Evolutionary conservation across 2,329 filamentous ascomycete species (phyloP).

Genomic region (Leptographium wingfieldii): DNA sequence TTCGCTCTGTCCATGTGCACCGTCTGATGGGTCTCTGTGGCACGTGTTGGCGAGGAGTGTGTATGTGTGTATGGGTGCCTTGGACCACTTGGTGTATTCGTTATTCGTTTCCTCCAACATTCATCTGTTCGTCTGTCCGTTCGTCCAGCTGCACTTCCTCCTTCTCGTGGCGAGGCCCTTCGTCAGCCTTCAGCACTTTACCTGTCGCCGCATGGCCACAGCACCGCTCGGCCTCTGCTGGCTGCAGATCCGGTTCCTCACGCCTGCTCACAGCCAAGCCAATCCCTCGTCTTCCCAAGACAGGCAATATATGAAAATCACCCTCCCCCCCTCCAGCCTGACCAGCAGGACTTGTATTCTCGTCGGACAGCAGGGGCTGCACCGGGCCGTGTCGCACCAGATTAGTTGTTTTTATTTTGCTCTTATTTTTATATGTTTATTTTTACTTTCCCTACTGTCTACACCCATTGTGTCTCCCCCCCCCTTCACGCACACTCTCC

Average conservation of each 20-base stretch:
- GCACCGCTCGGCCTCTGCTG: too few species aligned
- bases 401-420: not conserved
- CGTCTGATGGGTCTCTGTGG: not conserved
- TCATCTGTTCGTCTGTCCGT: too few species aligned
- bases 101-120: too few species aligned
- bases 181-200: too few species aligned
- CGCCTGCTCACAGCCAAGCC: not conserved
- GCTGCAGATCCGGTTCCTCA: too few species aligned
- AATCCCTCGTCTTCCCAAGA: not conserved
- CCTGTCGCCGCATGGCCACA: not conserved
- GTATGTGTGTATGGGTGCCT: too few species aligned
- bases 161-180: not conserved
- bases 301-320: not conserved
- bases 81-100: too few species aligned
- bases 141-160: not conserved
- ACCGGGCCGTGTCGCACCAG: not conserved
- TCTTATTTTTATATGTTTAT: not conserved
- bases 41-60: not conserved
- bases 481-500: too few species aligned
- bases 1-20: not conserved
- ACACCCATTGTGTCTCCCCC: not conserved
- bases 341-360: not conserved
- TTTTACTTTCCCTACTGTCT: not conserved
- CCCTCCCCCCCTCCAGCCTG: not conserved
- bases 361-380: not conserved